These are phyloP conservation scores for Pachysandra terminalis DNA, from an alignment of 164 flowering plant species.

Conservation along the genomic window DNA sequence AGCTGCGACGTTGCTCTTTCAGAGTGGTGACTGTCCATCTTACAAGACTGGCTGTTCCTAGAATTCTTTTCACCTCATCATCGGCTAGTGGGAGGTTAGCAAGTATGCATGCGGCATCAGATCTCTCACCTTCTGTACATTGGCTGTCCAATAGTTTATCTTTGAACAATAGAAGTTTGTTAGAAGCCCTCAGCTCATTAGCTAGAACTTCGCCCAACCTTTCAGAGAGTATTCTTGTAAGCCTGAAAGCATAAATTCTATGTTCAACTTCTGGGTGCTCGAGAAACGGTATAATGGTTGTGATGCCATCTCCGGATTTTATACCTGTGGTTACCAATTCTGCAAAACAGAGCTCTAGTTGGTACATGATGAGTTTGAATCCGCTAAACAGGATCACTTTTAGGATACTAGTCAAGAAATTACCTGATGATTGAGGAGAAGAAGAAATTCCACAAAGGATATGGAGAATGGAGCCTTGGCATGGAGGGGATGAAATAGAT, in stretches of 20 bases:
- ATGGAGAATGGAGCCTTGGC: constrained; percentile 43
- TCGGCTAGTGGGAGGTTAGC: constrained; percentile 48
- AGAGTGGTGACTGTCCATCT: constrained; percentile 37
- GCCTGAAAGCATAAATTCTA: constrained; percentile 39
- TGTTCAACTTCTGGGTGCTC: constrained; percentile 40
- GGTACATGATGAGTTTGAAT: background rate
- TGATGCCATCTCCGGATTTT: constrained; percentile 39
- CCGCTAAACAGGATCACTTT: background rate
- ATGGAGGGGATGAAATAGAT: constrained; percentile 29
- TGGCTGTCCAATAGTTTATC: constrained; percentile 32
- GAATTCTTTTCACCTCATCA: constrained; percentile 39
- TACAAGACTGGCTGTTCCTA: constrained; percentile 33
- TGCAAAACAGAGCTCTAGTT: constrained; percentile 23
- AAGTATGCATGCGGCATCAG: constrained; percentile 53
- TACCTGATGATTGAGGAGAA: constrained; percentile 70
- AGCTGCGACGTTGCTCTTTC: constrained; percentile 22
- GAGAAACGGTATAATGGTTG: constrained; percentile 31
- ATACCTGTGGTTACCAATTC: constrained; percentile 42
- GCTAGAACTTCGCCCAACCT: constrained; percentile 36
- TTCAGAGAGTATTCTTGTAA: constrained; percentile 42
- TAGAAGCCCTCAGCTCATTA: constrained; percentile 28
- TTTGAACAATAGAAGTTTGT: constrained; percentile 36
- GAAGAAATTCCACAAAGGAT: constrained; percentile 52
- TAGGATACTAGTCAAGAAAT: constrained; percentile 2
- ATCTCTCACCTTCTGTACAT: constrained; percentile 33